Percentiles rank a stretch among this genome's conserved stretches.
Conservation (phyloP, 768 basidiomycete genomes). For the Lactarius evosmus region DNA sequence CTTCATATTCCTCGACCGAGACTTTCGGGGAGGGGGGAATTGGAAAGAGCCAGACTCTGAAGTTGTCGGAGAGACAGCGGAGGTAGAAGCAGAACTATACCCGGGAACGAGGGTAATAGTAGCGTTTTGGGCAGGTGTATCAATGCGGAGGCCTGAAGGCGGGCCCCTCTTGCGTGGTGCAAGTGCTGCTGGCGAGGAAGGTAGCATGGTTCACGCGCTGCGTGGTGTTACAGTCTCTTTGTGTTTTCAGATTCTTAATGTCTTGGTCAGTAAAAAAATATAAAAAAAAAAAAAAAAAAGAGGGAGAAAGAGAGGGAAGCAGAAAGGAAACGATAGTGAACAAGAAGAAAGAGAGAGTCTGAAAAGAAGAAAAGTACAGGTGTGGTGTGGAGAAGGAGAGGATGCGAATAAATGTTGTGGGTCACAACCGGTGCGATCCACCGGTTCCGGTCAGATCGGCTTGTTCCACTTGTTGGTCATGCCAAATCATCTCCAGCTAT, state of each 20-base stretch:
- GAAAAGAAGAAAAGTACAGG: constrained; percentile 14
- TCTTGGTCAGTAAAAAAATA: constrained; percentile 15
- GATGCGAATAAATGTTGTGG: constrained; percentile 8
- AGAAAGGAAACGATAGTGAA: constrained; percentile 24
- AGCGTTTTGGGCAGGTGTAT: constrained; percentile 47
- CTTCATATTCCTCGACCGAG: constrained; percentile 67
- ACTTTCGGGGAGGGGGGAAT: constrained; percentile 40
- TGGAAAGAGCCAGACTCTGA: constrained; percentile 53
- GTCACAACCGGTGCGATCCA: constrained; percentile 8
- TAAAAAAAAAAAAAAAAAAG: constrained; percentile 32
- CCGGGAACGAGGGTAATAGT: constrained; percentile 49
- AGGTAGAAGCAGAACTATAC: constrained; percentile 44
- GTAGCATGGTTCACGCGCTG: constrained; percentile 35
- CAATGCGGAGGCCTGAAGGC: constrained; percentile 56
- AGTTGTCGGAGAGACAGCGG: constrained; percentile 50
- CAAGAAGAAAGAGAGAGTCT: constrained; percentile 26
- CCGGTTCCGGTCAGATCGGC: constrained; percentile 7
- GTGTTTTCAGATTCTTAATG: neutral
- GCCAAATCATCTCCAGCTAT: constrained; percentile 55
- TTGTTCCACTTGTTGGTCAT: constrained; percentile 33
- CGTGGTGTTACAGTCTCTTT: constrained; percentile 25
- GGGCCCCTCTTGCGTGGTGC: constrained; percentile 51
- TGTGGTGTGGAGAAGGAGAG: constrained; percentile 8
- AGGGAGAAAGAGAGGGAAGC: constrained; percentile 22
- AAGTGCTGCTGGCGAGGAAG: constrained; percentile 32